phyloP scores from a whole-genome alignment of 495 filamentous ascomycete species.

The Hyaloscypha bicolor region DNA sequence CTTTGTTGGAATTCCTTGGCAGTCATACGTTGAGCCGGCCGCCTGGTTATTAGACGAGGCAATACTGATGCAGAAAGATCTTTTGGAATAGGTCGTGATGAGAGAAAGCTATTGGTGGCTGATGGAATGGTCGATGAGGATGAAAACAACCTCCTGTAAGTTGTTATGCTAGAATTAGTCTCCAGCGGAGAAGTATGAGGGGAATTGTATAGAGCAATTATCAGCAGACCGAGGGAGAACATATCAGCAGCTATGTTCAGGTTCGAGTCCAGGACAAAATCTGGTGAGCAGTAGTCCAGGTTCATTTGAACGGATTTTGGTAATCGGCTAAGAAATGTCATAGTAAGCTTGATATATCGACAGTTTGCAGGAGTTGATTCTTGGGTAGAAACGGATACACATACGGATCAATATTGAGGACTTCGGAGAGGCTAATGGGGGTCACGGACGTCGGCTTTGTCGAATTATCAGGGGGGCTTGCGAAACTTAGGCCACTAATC shows the following conservation, averaged over 20 bases:
- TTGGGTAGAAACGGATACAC: not conserved
- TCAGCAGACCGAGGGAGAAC: constrained; percentile 89
- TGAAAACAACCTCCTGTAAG: constrained; percentile 80
- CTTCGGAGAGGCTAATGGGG: constrained; percentile 79
- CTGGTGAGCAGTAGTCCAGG: constrained; percentile 90
- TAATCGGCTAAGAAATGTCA: constrained; percentile 47
- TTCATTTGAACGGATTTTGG: constrained; percentile 84
- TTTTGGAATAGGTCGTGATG: constrained; percentile 73
- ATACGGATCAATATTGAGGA: constrained; percentile 76
- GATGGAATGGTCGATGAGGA: constrained; percentile 77
- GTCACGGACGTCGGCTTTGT: constrained; percentile 67
- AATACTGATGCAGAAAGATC: constrained; percentile 75
- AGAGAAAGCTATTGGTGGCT: constrained; percentile 80
- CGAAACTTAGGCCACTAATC: constrained; percentile 89
- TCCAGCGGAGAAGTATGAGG: constrained; percentile 87
- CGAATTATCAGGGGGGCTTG: constrained; percentile 71
- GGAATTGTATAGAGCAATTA: constrained; percentile 88
- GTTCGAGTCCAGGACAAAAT: constrained; percentile 87
- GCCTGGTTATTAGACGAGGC: constrained; percentile 79
- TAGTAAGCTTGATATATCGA: not conserved
- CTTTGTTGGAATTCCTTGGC: constrained; percentile 93
- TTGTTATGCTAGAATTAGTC: constrained; percentile 71
- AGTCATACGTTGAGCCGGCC: constrained; percentile 82
- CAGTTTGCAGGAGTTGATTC: too few species aligned
- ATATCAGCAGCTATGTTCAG: constrained; percentile 81